Conservation (phyloP, 225 moss, liverwort and hornwort species). For the Pleurozium schreberi region DNA sequence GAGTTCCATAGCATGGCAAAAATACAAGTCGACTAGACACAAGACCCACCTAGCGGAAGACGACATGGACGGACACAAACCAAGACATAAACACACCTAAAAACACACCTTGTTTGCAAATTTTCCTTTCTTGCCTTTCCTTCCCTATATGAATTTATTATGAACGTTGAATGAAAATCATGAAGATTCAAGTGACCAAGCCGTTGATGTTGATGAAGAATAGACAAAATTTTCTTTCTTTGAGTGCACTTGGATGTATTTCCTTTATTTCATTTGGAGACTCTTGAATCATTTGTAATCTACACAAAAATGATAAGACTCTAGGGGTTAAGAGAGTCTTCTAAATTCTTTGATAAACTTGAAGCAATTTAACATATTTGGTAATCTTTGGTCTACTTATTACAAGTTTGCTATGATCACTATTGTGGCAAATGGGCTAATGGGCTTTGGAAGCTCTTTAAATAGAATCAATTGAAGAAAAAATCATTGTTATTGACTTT, state of each 20-base stretch:
- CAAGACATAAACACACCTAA: too few relatives aligned
- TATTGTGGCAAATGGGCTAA: neutral
- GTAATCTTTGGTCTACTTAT: neutral
- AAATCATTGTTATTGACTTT: neutral
- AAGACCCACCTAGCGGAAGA: too few relatives aligned
- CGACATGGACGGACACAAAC: too few relatives aligned
- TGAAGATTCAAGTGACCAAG: rapidly evolving
- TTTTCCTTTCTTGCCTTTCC: neutral
- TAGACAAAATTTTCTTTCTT: too few relatives aligned
- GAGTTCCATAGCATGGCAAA: too few relatives aligned
- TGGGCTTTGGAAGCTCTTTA: too few relatives aligned
- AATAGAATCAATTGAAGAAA: rapidly evolving
- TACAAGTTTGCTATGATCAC: neutral
- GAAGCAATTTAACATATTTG: neutral
- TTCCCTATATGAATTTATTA: neutral
- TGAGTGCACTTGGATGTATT: neutral
- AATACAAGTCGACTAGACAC: too few relatives aligned
- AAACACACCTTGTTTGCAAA: too few relatives aligned
- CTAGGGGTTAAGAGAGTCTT: neutral
- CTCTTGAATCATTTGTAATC: neutral
- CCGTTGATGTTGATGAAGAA: rapidly evolving
- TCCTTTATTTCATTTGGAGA: too few relatives aligned
- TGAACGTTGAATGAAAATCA: neutral
- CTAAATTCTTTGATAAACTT: neutral
- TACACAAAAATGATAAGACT: neutral